Evolutionary conservation across 306 rosid genomes (phyloP).

Genomic region (Trifolium fragiferum): DNA sequence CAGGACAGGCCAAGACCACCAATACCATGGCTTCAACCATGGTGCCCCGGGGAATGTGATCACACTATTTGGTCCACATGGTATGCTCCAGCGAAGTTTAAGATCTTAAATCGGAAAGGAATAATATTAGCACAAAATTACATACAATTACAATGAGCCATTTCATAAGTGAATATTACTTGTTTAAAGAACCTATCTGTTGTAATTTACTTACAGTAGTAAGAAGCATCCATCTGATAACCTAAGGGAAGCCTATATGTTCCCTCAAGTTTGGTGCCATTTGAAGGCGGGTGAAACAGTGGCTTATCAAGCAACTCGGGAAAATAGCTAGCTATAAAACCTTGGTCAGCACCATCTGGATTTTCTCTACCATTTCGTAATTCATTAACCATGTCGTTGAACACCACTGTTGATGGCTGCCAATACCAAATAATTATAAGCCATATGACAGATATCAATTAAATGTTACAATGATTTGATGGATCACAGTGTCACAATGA

Average conservation of each 20-base stretch:
- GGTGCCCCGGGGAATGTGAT: conserved; percentile 90
- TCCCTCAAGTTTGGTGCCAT: conserved; percentile 77
- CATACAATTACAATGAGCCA: not conserved
- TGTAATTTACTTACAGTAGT: conserved; percentile 66
- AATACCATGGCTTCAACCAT: conserved; percentile 99
- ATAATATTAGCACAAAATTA: not conserved
- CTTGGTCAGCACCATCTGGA: conserved; percentile 99
- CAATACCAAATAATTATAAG: conserved; percentile 26
- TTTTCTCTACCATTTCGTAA: conserved; percentile 71
- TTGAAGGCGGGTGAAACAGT: conserved; percentile 68
- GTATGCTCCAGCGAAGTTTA: conserved; percentile 87
- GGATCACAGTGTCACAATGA: too few species aligned
- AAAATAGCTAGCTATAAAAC: conserved; percentile 84
- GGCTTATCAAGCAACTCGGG: conserved; percentile 84
- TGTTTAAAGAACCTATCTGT: not conserved
- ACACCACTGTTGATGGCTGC: conserved; percentile 85
- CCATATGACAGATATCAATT: conserved; percentile 5
- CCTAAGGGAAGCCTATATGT: conserved; percentile 92
- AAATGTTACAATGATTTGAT: not conserved
- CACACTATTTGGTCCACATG: conserved; percentile 97
- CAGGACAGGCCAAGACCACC: conserved; percentile 99
- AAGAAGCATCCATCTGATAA: conserved; percentile 99
- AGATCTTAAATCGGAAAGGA: conserved; percentile 56
- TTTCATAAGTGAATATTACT: not conserved
- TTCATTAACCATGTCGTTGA: conserved; percentile 82